These are phyloP conservation scores for Ophiostoma sp. DNA, from an alignment of 2,329 filamentous ascomycete species.

Conservation along the genomic window DNA sequence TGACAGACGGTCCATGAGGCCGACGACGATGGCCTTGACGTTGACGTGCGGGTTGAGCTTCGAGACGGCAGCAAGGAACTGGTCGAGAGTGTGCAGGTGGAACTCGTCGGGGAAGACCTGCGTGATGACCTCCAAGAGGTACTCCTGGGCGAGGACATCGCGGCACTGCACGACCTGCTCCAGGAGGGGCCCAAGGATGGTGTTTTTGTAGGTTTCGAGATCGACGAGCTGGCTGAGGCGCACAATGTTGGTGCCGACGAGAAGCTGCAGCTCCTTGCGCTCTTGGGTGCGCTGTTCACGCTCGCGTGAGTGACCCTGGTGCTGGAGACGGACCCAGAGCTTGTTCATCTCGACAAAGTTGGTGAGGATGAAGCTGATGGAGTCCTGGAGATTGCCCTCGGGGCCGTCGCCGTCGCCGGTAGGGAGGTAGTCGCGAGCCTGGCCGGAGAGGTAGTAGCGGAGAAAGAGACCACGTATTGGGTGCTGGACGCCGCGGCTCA, in stretches of 20 bases:
- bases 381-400: slow-evolving; percentile 93
- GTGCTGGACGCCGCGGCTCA: slow-evolving; percentile 96
- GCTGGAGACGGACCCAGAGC: slow-evolving; percentile 94
- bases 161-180: slow-evolving; percentile 98
- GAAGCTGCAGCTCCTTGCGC: slow-evolving; percentile 86
- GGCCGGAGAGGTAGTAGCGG: slow-evolving; percentile 91
- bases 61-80: slow-evolving; percentile 88
- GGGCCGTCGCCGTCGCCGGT: slow-evolving; percentile 79
- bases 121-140: slow-evolving; percentile 94
- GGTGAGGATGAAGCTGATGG: slow-evolving; percentile 94
- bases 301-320: slow-evolving; percentile 94
- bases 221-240: slow-evolving; percentile 93
- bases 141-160: slow-evolving; percentile 94
- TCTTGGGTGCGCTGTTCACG: slow-evolving; percentile 90
- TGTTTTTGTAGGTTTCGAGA: slow-evolving; percentile 85
- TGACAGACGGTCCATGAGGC: slow-evolving; percentile 92
- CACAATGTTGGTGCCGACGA: slow-evolving; percentile 95
- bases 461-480: slow-evolving; percentile 92
- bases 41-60: slow-evolving; percentile 94
- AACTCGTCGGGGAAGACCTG: slow-evolving; percentile 99
- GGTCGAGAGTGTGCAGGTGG: slow-evolving; percentile 92
- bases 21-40: slow-evolving; percentile 95
- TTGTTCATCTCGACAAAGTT: slow-evolving; percentile 99
- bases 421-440: slow-evolving; percentile 85
- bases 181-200: slow-evolving; percentile 79